These are phyloP conservation scores for Fusarium poae DNA, from an alignment of 2,329 filamentous ascomycete species.

Conservation along the genomic window DNA sequence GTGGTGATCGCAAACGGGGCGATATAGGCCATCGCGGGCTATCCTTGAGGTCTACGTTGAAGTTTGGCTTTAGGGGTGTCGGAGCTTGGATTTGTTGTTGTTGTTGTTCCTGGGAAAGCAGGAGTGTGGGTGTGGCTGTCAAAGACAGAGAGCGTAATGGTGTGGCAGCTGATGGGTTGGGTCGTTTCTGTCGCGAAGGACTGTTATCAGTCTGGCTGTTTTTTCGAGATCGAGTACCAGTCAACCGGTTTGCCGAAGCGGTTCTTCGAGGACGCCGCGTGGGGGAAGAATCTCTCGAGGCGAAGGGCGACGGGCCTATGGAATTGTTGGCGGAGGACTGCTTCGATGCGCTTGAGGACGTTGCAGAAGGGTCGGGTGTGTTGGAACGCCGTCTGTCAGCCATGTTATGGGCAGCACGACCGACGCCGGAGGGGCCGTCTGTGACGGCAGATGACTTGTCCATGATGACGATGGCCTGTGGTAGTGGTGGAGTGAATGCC, in stretches of 20 bases:
- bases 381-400: constrained; percentile 40
- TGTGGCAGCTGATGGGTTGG: constrained; percentile 70
- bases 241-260: constrained; percentile 53
- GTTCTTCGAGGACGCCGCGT: constrained; percentile 56
- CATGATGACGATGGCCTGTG: constrained; percentile 51
- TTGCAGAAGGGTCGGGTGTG: constrained; percentile 44
- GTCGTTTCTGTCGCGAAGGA: constrained; percentile 66
- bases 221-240: constrained; percentile 70
- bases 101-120: constrained; percentile 71
- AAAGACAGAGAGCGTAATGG: constrained; percentile 77
- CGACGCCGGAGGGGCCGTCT: constrained; percentile 45
- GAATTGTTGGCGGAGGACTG: constrained; percentile 56
- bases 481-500: constrained; percentile 48
- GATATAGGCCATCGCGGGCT: constrained; percentile 81
- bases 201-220: constrained; percentile 75
- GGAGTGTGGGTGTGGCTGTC: constrained; percentile 74
- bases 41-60: constrained; percentile 64
- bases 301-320: constrained; percentile 53
- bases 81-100: constrained; percentile 69
- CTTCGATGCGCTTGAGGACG: constrained; percentile 50
- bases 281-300: constrained; percentile 64
- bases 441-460: constrained; percentile 52
- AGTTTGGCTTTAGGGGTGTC: constrained; percentile 72
- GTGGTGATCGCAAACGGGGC: constrained; percentile 81
- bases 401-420: constrained; percentile 38